Evolutionary conservation across 139 green algal genomes (phyloP).

Genomic region (Coelastrella sp.): DNA sequence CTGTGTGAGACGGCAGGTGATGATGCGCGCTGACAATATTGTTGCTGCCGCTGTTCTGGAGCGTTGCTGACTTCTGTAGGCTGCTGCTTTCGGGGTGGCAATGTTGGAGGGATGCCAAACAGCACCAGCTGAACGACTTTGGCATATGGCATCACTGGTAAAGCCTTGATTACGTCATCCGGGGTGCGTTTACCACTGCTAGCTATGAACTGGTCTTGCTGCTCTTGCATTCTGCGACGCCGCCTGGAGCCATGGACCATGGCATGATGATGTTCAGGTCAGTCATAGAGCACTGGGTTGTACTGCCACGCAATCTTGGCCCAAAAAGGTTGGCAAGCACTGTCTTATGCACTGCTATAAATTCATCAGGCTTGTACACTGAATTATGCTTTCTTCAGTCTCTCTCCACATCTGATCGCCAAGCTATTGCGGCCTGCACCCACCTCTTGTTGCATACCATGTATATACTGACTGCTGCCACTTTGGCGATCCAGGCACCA

Average conservation of each 20-base stretch:
- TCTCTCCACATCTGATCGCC: no score
- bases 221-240: background rate
- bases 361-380: no score
- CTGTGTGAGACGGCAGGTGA: no score
- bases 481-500: slow-evolving; percentile 8
- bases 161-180: background rate
- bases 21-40: background rate
- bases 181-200: background rate
- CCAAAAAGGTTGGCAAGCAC: background rate
- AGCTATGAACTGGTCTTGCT: background rate
- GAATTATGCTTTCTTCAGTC: no score
- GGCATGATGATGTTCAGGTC: no score
- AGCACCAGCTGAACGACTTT: background rate
- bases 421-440: no score
- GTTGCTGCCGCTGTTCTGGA: background rate
- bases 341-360: background rate
- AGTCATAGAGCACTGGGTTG: no score
- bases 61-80: background rate
- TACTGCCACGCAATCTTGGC: no score
- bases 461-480: background rate
- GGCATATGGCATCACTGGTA: slow-evolving; percentile 18
- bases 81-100: background rate
- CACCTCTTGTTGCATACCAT: background rate
- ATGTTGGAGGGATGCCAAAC: background rate
- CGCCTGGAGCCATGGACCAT: background rate